phyloP scores from a whole-genome alignment of 2,329 filamentous ascomycete genomes.

The Penicillium oxalicum region DNA sequence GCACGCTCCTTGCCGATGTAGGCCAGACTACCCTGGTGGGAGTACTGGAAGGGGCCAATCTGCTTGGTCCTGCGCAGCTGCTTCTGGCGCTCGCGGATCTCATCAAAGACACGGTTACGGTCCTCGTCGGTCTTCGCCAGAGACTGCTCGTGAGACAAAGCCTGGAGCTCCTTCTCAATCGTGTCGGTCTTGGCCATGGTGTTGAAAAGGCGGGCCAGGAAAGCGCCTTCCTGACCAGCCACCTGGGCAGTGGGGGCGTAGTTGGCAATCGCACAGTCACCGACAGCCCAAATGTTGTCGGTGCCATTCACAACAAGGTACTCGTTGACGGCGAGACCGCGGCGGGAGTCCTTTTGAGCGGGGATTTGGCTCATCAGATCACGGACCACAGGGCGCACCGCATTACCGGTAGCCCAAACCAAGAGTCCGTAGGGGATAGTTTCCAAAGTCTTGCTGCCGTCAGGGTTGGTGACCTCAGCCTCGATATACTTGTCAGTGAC shows the following conservation, averaged over 20 bases:
- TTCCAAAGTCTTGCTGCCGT: slow-evolving; percentile 76
- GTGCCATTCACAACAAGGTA: slow-evolving; percentile 97
- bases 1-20: slow-evolving; percentile 99
- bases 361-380: slow-evolving; percentile 90
- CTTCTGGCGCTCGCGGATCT: slow-evolving; percentile 84
- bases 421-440: slow-evolving; percentile 89
- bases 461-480: slow-evolving; percentile 73
- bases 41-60: slow-evolving; percentile 97
- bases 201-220: slow-evolving; percentile 94
- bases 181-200: slow-evolving; percentile 93
- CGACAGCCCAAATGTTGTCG: slow-evolving; percentile 95
- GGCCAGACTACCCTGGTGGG: slow-evolving; percentile 90
- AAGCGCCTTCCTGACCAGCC: slow-evolving; percentile 88
- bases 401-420: slow-evolving; percentile 97
- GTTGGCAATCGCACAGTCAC: slow-evolving; percentile 94
- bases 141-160: slow-evolving; percentile 60
- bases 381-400: slow-evolving; percentile 78
- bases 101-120: slow-evolving; percentile 54
- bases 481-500: slow-evolving; percentile 91
- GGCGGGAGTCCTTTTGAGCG: slow-evolving; percentile 89
- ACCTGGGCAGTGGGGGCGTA: slow-evolving; percentile 98
- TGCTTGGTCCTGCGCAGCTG: slow-evolving; percentile 85
- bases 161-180: slow-evolving; percentile 68
- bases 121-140: slow-evolving; percentile 60
- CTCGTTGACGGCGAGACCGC: slow-evolving; percentile 94